Evolutionary conservation across 805 yeast genomes (phyloP), one percentile per base, ranked within the genome.

Genomic region (Nakazawaea wickerhamii): DNA sequence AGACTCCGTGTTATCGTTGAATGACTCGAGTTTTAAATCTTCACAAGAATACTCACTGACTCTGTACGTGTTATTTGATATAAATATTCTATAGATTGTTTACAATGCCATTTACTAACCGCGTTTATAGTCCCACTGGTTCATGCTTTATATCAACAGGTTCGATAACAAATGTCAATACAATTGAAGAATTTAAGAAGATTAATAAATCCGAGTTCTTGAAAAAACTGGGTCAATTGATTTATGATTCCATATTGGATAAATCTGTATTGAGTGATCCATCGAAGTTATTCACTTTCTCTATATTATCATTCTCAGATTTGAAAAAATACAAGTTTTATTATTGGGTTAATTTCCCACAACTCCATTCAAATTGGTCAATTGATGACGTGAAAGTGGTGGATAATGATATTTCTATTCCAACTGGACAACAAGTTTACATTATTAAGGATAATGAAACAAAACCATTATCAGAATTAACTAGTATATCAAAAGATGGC

Each of bases 331-430:
- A 84, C 65, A 80, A 75, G 54, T 91, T 84, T 56, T 84, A 75
- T 55, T 90, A 93, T 61, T 95, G 99, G 99, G 73, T 86, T 49
- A 83, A 87, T 13, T 79, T 78, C 48, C 97, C 99, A 0, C 63
- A 75, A 1, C 58, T 87, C 26, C 68, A 68, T 30, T 61, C 78
- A 7, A 65, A 64, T 10, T 83, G 88, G 87, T 36, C 48, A 4
- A 31, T 49, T 8, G n/a, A n/a, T n/a, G n/a, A n/a, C n/a, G n/a
- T n/a, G n/a, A n/a, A n/a, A n/a, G n/a, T n/a, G n/a, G n/a, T n/a
- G n/a, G n/a, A n/a, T n/a, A n/a, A n/a, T n/a, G n/a, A n/a, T n/a
- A n/a, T n/a, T n/a, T n/a, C n/a, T n/a, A n/a, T n/a, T n/a, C n/a
- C 45, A 31, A 19, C 44, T 50, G 35, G 47, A 50, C 19, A 52